Conservation (phyloP, 2,329 filamentous ascomycete species). For the Fusarium brevicatenulatum region DNA sequence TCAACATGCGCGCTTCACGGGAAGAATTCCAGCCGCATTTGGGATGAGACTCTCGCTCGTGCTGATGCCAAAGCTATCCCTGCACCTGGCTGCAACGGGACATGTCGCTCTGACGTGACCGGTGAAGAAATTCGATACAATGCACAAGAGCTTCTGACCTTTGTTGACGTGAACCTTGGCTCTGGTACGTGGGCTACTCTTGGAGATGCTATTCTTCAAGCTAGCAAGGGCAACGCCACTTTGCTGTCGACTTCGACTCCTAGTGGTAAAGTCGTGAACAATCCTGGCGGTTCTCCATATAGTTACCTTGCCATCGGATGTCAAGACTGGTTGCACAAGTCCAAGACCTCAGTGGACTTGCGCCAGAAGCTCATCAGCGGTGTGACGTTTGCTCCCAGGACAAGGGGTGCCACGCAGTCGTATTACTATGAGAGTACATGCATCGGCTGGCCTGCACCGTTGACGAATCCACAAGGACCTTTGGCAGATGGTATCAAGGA, state of each 20-base stretch:
- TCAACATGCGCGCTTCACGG: conserved; percentile 35
- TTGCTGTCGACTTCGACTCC: conserved; percentile 23
- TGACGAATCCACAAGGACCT: conserved; percentile 27
- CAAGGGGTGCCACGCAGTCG: conserved; percentile 24
- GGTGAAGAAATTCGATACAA: conserved; percentile 40
- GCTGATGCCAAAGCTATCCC: conserved; percentile 29
- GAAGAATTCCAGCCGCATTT: conserved; percentile 23
- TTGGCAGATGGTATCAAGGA: background rate
- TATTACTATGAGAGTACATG: conserved; percentile 33
- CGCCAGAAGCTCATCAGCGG: conserved; percentile 17
- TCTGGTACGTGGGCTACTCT: conserved; percentile 29
- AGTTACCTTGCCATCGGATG: conserved; percentile 38
- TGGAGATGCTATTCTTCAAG: conserved; percentile 21
- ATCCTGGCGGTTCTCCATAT: conserved; percentile 22
- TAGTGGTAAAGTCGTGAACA: background rate
- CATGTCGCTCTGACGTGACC: conserved; percentile 33
- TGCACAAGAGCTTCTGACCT: conserved; percentile 18
- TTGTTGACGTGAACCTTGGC: conserved; percentile 13
- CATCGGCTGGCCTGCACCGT: conserved; percentile 35
- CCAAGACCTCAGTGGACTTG: conserved; percentile 20
- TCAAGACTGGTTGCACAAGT: conserved; percentile 37
- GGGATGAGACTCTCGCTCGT: conserved; percentile 21
- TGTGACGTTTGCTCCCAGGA: conserved; percentile 26
- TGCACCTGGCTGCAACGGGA: conserved; percentile 17
- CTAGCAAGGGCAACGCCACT: conserved; percentile 36